These are phyloP conservation scores for Claviceps africana DNA, from an alignment of 2,329 filamentous ascomycete species.

Conservation along the genomic window DNA sequence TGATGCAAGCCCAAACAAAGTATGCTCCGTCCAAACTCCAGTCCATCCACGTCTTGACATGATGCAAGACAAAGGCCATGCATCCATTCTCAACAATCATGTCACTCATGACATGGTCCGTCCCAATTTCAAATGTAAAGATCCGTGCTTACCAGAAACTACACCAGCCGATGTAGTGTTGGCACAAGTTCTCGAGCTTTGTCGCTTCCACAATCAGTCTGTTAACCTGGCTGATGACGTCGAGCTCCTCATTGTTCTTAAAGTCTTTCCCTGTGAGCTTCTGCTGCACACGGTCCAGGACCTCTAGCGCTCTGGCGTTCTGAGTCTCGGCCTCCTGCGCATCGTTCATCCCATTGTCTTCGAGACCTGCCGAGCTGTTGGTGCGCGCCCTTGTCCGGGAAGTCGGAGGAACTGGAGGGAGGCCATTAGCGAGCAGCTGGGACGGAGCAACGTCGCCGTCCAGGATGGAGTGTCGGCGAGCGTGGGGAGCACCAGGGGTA, in stretches of 20 bases:
- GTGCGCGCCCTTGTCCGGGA: conserved; percentile 42
- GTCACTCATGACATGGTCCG: not conserved
- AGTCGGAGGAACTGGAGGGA: conserved; percentile 32
- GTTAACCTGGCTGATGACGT: conserved; percentile 78
- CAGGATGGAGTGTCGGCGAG: conserved; percentile 55
- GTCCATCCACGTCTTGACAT: not conserved
- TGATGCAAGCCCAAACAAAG: not conserved
- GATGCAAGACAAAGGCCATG: not conserved
- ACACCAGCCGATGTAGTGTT: conserved; percentile 98
- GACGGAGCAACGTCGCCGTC: conserved; percentile 47
- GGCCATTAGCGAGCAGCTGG: conserved; percentile 35
- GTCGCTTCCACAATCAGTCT: conserved; percentile 91
- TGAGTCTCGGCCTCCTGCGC: conserved; percentile 58
- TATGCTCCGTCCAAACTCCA: conserved; percentile 1
- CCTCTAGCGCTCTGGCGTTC: conserved; percentile 84
- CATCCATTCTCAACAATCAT: not conserved
- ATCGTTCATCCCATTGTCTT: conserved; percentile 23
- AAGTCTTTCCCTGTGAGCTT: conserved; percentile 94
- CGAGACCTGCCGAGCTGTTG: conserved; percentile 37
- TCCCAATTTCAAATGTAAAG: not conserved
- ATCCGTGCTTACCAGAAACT: conserved; percentile 66
- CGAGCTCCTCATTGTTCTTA: conserved; percentile 70
- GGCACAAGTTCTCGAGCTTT: conserved; percentile 91
- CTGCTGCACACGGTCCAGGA: conserved; percentile 81
- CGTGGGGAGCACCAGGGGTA: conserved; percentile 33